Percentiles rank a stretch among this genome's conserved stretches.
These are phyloP conservation scores for Galeopsis tetrahit DNA, from an alignment of 257 asterid species.

Conservation along the genomic window DNA sequence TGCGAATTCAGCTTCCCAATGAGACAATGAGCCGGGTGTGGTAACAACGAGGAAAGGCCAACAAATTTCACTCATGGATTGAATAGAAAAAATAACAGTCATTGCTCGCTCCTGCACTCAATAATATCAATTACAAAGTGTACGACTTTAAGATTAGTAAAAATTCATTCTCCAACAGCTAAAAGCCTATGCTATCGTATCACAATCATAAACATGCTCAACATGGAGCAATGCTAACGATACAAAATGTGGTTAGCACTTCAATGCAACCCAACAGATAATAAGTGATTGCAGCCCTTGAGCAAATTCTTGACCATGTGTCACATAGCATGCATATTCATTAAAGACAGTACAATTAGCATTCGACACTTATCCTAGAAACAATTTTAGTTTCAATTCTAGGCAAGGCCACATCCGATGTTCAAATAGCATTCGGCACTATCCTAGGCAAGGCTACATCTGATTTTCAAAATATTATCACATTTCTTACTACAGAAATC, in stretches of 20 bases:
- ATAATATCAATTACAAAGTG: conserved; percentile 29
- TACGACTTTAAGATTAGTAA: conserved; percentile 12
- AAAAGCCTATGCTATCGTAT: conserved; percentile 2
- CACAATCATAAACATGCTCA: conserved; percentile 10
- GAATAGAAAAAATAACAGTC: conserved; percentile 48
- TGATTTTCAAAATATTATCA: conserved; percentile 7
- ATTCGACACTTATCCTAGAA: neutral
- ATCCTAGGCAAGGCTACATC: conserved; percentile 10
- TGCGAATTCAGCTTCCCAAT: conserved; percentile 71
- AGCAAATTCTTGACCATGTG: conserved; percentile 1
- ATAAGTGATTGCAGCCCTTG: conserved; percentile 9
- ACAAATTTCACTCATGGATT: conserved; percentile 47
- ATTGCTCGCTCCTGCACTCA: conserved; percentile 56
- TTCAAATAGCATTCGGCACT: neutral
- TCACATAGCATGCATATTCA: conserved; percentile 22
- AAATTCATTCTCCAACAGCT: conserved; percentile 30
- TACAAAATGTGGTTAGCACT: neutral
- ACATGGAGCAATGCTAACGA: neutral
- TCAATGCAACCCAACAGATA: neutral
- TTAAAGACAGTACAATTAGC: neutral
- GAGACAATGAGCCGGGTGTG: conserved; percentile 44
- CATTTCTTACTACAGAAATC: conserved; percentile 9
- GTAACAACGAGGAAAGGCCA: conserved; percentile 65
- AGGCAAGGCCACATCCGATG: conserved; percentile 17
- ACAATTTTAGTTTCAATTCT: neutral